Conservation (phyloP, 148 eudicot species). For the Vaccinium vitisidaea region DNA sequence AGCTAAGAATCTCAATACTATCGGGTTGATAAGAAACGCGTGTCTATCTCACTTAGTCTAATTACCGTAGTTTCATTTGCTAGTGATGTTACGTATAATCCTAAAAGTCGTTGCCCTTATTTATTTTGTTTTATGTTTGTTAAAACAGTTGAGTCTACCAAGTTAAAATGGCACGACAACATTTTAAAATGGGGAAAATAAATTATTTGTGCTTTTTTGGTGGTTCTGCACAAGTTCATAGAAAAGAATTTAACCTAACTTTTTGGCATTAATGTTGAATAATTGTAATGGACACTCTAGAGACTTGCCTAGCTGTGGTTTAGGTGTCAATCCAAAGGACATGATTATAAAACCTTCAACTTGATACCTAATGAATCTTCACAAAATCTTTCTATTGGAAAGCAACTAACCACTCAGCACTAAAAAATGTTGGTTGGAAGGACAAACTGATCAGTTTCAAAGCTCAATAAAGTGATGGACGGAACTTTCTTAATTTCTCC, state of each 20-base stretch:
- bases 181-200: neutral
- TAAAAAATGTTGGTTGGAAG: neutral
- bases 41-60: neutral
- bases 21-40: neutral
- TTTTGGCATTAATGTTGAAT: neutral
- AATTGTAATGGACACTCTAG: neutral
- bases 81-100: no score
- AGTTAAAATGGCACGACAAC: neutral
- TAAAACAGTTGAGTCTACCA: neutral
- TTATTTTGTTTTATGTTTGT: neutral
- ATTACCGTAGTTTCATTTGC: neutral
- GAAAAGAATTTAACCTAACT: neutral
- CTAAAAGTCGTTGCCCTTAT: no score
- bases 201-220: neutral
- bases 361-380: neutral
- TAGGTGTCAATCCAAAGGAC: neutral
- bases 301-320: neutral
- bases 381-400: neutral
- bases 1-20: neutral
- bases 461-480: neutral
- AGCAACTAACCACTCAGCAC: constrained; percentile 6
- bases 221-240: neutral
- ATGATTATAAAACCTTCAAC: neutral
- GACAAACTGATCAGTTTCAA: neutral
- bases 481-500: neutral